These are phyloP conservation scores for Cryphonectria parasitica DNA, from an alignment of 2,329 filamentous ascomycete species.

Conservation along the genomic window DNA sequence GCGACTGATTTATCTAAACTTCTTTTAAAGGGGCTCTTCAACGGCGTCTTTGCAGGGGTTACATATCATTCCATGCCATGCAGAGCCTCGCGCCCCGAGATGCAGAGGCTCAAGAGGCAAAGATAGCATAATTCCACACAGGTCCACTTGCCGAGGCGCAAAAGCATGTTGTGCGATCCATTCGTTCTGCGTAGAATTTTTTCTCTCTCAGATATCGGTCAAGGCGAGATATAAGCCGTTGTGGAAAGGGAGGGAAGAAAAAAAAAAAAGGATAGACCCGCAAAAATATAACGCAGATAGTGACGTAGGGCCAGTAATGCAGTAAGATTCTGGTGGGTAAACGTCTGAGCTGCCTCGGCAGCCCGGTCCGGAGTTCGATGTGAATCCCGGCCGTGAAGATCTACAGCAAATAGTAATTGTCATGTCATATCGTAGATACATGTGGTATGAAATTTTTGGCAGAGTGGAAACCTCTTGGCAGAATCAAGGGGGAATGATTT, in stretches of 20 bases:
- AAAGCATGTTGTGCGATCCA: neutral
- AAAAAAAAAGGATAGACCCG: neutral
- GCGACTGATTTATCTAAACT: constrained; percentile 3
- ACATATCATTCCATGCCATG: neutral
- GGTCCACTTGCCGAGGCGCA: constrained; percentile 28
- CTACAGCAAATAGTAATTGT: neutral
- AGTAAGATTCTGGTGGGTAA: constrained; percentile 14
- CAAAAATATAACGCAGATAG: constrained; percentile 20
- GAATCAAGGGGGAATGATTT: neutral
- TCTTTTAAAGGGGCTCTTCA: neutral
- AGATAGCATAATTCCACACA: neutral
- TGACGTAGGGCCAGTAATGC: constrained; percentile 14
- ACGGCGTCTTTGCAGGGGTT: neutral
- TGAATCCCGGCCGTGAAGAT: neutral
- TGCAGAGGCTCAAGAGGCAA: neutral
- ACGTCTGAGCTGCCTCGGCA: constrained; percentile 20
- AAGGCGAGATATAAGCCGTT: constrained; percentile 17
- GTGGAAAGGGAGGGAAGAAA: neutral
- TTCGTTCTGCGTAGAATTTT: neutral
- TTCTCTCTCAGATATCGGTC: constrained; percentile 4
- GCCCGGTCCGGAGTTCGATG: constrained; percentile 13
- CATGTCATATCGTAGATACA: neutral
- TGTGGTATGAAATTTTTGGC: no score
- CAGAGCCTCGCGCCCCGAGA: neutral
- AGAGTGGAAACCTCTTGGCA: neutral